These are phyloP conservation scores for Starmerella khaoyaiensis DNA, from an alignment of 805 yeast genomes.

Conservation along the genomic window DNA sequence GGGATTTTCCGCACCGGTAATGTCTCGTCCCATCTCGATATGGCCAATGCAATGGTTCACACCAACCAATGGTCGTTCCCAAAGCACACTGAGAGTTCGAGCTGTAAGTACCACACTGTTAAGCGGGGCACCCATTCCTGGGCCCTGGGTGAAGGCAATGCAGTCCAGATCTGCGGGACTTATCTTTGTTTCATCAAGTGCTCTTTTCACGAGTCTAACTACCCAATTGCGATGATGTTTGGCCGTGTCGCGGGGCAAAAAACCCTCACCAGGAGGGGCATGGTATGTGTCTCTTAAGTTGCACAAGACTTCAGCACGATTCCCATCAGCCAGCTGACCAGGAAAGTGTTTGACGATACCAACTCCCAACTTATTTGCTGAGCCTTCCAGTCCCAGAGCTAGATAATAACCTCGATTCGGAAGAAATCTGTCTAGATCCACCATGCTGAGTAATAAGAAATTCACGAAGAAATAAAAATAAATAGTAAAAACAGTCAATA, in stretches of 20 bases:
- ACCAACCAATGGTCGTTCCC: conserved; percentile 79
- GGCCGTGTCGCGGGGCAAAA: conserved; percentile 91
- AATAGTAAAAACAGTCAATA: too few relatives aligned
- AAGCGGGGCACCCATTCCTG: conserved; percentile 99
- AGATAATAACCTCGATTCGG: conserved; percentile 35
- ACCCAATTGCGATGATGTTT: conserved; percentile 95
- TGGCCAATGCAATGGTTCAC: conserved; percentile 98
- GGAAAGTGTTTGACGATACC: conserved; percentile 70
- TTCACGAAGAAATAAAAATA: background rate
- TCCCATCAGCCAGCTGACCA: conserved; percentile 43
- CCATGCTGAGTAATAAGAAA: conserved; percentile 22
- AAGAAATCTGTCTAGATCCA: conserved; percentile 36
- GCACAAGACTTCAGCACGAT: conserved; percentile 65
- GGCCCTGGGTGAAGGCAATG: conserved; percentile 93
- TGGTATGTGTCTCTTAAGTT: conserved; percentile 89
- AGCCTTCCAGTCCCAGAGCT: conserved; percentile 90
- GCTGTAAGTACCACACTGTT: conserved; percentile 91
- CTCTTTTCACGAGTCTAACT: conserved; percentile 54
- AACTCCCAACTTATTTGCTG: conserved; percentile 92
- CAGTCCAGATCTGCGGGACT: conserved; percentile 31
- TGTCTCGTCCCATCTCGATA: conserved; percentile 97
- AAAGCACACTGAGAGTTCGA: conserved; percentile 63
- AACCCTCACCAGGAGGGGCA: conserved; percentile 98
- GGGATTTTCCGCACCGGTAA: conserved; percentile 95
- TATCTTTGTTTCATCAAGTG: conserved; percentile 51